Base-by-base conservation (phyloP, 129 eudicot species). In the Pulicaria dysenterica region DNA sequence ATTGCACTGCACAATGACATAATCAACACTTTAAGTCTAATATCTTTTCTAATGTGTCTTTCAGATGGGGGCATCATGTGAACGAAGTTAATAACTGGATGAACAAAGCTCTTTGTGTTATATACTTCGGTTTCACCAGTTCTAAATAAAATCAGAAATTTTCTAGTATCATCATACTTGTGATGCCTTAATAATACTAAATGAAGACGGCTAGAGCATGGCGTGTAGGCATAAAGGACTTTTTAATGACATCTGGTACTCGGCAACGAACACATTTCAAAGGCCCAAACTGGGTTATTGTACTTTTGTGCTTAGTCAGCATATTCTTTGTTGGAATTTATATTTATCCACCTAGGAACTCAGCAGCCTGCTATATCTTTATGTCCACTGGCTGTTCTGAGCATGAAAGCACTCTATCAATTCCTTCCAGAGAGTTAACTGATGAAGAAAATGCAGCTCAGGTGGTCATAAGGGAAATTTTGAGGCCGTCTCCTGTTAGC, bases 191-290 rank as follows among this genome's bases (percentile, higher is more conserved):
- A 44, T 62, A 9, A 44, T 65, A 45, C 64, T 83, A 86, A 77
- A 86, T 86, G 87, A 86, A 86, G 87, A 80, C 87, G 8, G 76
- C 77, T 77, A 83, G 87, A 73, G 73, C 81, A 70, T 83, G 87
- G 85, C 86, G 72, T 54, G 61, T 74, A 42, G 67, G 84, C 61
- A 67, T 85, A 65, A 80, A 62, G 71, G 87, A 79, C 38, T 67
- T 72, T 37, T 24, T 79, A 40, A 85, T 60, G 81, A 73, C 79
- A 76, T 76, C 90, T 50, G 81, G 87, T 42, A 77, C 68, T 62
- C 91, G 87, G 47, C 85, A 86, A 74, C 71, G 87, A 48, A 77
- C 87, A 46, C 75, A 86, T 53, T 67, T 83, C 19, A 86, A 83
- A 81, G 83, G 91, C 70, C 83, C 86, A 67, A 73, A 75, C 38